phyloP scores from a whole-genome alignment of 2,329 filamentous ascomycete species.

The Kalmusia sp. region DNA sequence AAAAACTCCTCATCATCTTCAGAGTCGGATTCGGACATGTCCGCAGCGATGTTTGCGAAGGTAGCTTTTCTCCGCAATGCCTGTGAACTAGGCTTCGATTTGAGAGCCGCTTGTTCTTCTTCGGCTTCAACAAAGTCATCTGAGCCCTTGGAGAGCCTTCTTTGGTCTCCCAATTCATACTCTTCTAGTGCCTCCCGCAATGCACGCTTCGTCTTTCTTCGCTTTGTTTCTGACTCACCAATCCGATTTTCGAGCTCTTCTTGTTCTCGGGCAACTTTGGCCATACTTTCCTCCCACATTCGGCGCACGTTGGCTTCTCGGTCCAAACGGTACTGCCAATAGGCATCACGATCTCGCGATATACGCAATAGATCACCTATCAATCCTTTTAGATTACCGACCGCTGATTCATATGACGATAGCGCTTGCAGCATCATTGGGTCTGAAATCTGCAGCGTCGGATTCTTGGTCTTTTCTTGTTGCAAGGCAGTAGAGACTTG shows the following conservation, averaged over 20 bases:
- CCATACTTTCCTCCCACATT: constrained; percentile 99
- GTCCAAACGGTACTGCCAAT: constrained; percentile 95
- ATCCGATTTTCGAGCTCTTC: constrained; percentile 88
- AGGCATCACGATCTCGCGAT: constrained; percentile 89
- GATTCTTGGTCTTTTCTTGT: constrained; percentile 72
- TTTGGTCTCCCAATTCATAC: constrained; percentile 36
- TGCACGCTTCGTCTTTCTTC: constrained; percentile 86
- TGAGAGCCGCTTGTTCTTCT: constrained; percentile 36
- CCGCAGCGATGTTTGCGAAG: constrained; percentile 72
- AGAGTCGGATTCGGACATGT: constrained; percentile 73
- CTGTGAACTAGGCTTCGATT: constrained; percentile 26
- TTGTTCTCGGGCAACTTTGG: constrained; percentile 91
- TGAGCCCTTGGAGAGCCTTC: constrained; percentile 22
- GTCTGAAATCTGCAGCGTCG: constrained; percentile 76
- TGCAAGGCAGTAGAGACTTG: constrained; percentile 85
- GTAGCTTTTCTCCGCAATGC: constrained; percentile 65
- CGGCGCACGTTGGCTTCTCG: constrained; percentile 89
- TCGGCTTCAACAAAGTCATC: constrained; percentile 43
- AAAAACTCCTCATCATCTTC: constrained; percentile 93
- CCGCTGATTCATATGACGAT: constrained; percentile 85
- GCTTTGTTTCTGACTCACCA: constrained; percentile 88
- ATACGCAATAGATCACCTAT: constrained; percentile 90
- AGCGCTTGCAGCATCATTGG: constrained; percentile 78
- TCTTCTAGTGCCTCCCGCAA: constrained; percentile 82
- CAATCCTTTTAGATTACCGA: constrained; percentile 83